Evolutionary conservation across 192 early-diverging fungal species (phyloP), one percentile per base, ranked within the genome.

Genomic region (Coemansia sp.): DNA sequence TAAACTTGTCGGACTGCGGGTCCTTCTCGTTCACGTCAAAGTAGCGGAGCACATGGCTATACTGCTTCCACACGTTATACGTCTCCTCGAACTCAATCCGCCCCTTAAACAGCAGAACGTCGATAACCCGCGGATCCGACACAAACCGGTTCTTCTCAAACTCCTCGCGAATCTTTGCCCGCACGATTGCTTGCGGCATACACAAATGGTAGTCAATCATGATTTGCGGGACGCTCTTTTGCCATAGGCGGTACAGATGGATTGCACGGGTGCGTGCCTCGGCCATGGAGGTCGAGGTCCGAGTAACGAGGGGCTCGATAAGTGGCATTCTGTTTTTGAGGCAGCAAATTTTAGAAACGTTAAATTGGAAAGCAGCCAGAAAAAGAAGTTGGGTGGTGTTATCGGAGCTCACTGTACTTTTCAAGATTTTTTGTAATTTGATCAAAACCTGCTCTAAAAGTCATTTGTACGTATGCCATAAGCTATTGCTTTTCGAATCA

Each of bases 31-130:
- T 87, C 48, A 89, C 83, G 57, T 80, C 80, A 86, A 95, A 95
- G 83, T 91, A 95, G 62, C 86, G 86, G 80, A 92, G 85, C 50
- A 94, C 81, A 47, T 95, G 94, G 48, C 87, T 88, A 60, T 84
- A 83, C 79, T 92, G 88, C 82, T 97, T 97, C 94, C 93, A 95
- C 27, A 88, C 84, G 58, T 97, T 93, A 76, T 92, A 71, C 6
- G 92, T 93, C 81, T 97, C 94, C 54, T 92, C 88, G 47, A 86
- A 87, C 60, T 97, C 94, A 64, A 87, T 83, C 44, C 85, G 84
- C 19, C 94, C 92, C 81, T 95, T 97, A 65, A 92, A 84, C 66
- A 92, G 64, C 53, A 97, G 81, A 47, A 95, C 81, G 62, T 97
- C 94, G 67, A 91, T 86, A 21, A 88, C 81, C 27, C 81, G 76